Conservation (phyloP, 1,284 basidiomycete species). For the Marasmius sp. region DNA sequence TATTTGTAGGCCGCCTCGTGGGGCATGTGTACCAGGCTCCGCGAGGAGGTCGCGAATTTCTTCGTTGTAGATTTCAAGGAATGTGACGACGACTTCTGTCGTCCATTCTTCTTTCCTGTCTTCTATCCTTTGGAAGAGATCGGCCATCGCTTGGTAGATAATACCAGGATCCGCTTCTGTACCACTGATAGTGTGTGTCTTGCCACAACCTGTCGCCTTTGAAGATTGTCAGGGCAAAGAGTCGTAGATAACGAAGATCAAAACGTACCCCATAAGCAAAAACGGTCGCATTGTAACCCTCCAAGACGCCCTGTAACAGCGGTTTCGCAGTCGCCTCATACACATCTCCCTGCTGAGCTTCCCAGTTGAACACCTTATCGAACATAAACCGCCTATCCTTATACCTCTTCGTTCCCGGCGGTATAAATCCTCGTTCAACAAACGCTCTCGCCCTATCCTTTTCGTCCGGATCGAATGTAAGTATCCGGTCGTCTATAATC, state of each 20-base stretch:
- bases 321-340: constrained; percentile 85
- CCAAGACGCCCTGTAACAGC: constrained; percentile 78
- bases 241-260: constrained; percentile 1
- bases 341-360: constrained; percentile 80
- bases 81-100: constrained; percentile 86
- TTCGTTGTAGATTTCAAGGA: constrained; percentile 98
- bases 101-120: constrained; percentile 81
- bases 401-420: constrained; percentile 85
- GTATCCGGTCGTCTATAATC: constrained; percentile 80
- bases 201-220: constrained; percentile 96
- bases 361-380: constrained; percentile 84
- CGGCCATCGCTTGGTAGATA: constrained; percentile 95
- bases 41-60: constrained; percentile 93
- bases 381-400: constrained; percentile 96
- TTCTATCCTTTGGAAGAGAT: constrained; percentile 88
- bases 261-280: constrained; percentile 93
- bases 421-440: constrained; percentile 76
- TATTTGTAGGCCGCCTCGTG: constrained; percentile 85
- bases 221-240: constrained; percentile 13
- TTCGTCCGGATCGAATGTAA: constrained; percentile 96
- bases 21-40: constrained; percentile 63
- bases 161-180: constrained; percentile 84
- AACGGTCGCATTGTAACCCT: constrained; percentile 95
- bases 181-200: constrained; percentile 97
- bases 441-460: constrained; percentile 75